Base-by-base conservation (phyloP, 257 asterid genomes). In the Solanum acaule region DNA sequence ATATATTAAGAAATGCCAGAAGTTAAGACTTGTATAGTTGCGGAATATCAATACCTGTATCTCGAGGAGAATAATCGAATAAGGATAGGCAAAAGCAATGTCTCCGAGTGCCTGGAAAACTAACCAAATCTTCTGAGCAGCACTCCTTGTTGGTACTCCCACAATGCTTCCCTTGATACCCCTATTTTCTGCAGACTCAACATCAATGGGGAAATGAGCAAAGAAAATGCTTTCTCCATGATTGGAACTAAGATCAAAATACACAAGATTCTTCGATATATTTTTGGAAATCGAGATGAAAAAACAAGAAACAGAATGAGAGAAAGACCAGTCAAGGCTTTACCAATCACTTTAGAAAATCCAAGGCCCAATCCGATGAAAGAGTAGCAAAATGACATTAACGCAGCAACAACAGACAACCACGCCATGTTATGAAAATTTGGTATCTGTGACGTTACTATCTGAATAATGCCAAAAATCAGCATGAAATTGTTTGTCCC, bases 71-170 rank as follows among this genome's bases (percentile, higher is more conserved):
- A 96, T 65, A 65, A 93, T 70, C 33, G 96, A 90, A 83, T 92
- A 94, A 8, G 98, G 98, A 90, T 91, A 95, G 73, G 98, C 95
- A 89, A 95, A 95, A 87, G 95, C 98, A 38, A 95, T 89, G 90
- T 94, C 94, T 25, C 97, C 98, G 31, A 95, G 89, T 29, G 97
- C 98, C 92, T 93, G 95, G 85, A 96, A 90, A 81, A 92, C 83
- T 37, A 90, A 86, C 95, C 95, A 94, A 34, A 92, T 84, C 93
- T 94, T 95, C n/a, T 88, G 61, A 33, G 92, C 90, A 49, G 88
- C 38, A 79, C 44, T 91, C 23, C 88, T 61, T 87, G 94, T 72
- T n/a, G 94, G 93, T 40, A 92, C 91, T 68, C 98, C 98, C 84
- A 89, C 88, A 10, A 92, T 93, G 91, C 93, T 90, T 29, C 98